Conservation (phyloP, 2,329 filamentous ascomycete species). For the Curvularia sp. region DNA sequence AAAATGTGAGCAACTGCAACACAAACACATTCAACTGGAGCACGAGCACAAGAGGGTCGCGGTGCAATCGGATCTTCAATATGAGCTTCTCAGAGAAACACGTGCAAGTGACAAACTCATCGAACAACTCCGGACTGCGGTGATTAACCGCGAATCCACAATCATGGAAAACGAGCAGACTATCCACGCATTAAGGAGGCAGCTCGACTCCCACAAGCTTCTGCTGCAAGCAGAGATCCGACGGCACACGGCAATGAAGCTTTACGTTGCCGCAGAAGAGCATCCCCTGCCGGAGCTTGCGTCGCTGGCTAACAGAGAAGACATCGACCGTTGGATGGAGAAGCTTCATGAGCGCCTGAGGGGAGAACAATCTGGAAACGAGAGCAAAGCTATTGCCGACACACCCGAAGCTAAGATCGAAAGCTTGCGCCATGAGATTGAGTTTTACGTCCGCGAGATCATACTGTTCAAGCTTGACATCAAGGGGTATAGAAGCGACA, state of each 20-base stretch:
- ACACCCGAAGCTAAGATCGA: slow-evolving; percentile 29
- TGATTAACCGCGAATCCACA: slow-evolving; percentile 42
- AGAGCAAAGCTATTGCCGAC: slow-evolving; percentile 1
- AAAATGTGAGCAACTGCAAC: slow-evolving; percentile 28
- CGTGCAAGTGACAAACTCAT: slow-evolving; percentile 39
- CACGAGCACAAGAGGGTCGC: slow-evolving; percentile 34
- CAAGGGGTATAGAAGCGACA: slow-evolving; percentile 54
- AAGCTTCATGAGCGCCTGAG: slow-evolving; percentile 44
- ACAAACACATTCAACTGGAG: slow-evolving; percentile 30
- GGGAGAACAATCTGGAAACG: slow-evolving; percentile 29
- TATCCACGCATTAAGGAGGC: slow-evolving; percentile 40
- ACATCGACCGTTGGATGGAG: slow-evolving; percentile 48
- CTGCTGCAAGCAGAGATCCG: slow-evolving; percentile 53
- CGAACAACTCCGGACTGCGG: slow-evolving; percentile 37
- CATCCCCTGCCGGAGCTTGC: slow-evolving; percentile 41
- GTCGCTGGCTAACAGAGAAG: slow-evolving; percentile 39
- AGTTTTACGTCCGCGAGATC: slow-evolving; percentile 57
- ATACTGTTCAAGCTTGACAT: slow-evolving; percentile 60
- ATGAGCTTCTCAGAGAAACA: slow-evolving; percentile 37
- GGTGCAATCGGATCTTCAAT: slow-evolving; percentile 41
- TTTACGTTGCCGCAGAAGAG: slow-evolving; percentile 29
- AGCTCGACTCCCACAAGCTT: slow-evolving; percentile 52
- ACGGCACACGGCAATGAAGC: slow-evolving; percentile 43
- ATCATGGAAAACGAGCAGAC: slow-evolving; percentile 45
- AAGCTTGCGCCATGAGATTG: slow-evolving; percentile 51